Evolutionary conservation across 2,329 filamentous ascomycete species (phyloP).

Genomic region (Rhinocladiella similis): DNA sequence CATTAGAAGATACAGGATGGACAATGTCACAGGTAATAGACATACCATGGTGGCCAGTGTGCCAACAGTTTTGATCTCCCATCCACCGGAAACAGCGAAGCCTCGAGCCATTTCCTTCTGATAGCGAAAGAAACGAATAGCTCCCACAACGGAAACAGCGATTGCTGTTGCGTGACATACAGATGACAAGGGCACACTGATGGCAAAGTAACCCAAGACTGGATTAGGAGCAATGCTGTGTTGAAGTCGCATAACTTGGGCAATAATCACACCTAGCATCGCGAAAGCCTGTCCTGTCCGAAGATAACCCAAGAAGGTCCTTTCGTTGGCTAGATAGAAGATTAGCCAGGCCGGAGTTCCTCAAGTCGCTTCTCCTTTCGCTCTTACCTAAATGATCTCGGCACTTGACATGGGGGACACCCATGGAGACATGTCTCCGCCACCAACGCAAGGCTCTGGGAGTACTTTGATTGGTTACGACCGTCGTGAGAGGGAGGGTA

Average conservation of each 20-base stretch:
- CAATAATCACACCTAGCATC: constrained; percentile 25
- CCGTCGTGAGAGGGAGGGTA: constrained; percentile 1
- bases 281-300: constrained; percentile 27
- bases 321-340: constrained; percentile 24
- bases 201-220: constrained; percentile 25
- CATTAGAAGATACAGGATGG: constrained; percentile 6
- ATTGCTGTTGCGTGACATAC: constrained; percentile 51
- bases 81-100: constrained; percentile 23
- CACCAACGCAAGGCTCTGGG: constrained; percentile 15
- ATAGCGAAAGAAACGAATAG: constrained; percentile 55
- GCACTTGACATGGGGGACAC: constrained; percentile 24
- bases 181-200: constrained; percentile 34
- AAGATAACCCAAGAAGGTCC: constrained; percentile 27
- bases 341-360: no score
- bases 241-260: constrained; percentile 24
- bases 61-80: constrained; percentile 23
- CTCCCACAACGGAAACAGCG: constrained; percentile 49
- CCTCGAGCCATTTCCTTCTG: constrained; percentile 51
- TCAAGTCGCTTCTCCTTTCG: no score
- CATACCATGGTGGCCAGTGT: constrained; percentile 21
- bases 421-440: constrained; percentile 22
- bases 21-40: background rate
- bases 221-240: constrained; percentile 18
- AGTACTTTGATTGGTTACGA: constrained; percentile 7
- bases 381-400: constrained; percentile 27